Conservation (phyloP, 2,329 filamentous ascomycete species). For the Ceratocystis harringtonii region DNA sequence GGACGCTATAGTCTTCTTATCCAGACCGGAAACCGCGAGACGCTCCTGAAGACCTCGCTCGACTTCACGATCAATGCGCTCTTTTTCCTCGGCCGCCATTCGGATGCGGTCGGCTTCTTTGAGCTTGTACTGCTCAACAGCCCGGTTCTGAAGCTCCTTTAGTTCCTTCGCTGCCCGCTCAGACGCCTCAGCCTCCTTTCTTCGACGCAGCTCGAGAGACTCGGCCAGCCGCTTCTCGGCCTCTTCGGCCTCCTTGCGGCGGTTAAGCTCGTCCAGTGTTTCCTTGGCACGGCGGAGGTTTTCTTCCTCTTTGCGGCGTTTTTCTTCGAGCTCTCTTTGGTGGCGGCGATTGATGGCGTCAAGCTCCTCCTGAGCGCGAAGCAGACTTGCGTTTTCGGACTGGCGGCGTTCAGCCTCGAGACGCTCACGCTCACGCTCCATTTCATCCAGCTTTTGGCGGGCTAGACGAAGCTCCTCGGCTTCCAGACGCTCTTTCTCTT, state of each 20-base stretch:
- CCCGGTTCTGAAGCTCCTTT: slow-evolving; percentile 33
- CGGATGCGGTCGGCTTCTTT: slow-evolving; percentile 33
- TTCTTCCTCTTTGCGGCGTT: slow-evolving; percentile 24
- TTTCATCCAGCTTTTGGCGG: slow-evolving; percentile 21
- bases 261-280: slow-evolving; percentile 34
- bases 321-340: slow-evolving; percentile 28
- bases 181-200: slow-evolving; percentile 32
- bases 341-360: slow-evolving; percentile 32
- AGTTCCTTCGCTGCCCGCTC: slow-evolving; percentile 30
- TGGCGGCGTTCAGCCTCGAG: slow-evolving; percentile 27
- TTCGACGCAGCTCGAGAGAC: slow-evolving; percentile 30
- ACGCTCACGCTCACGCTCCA: slow-evolving; percentile 23
- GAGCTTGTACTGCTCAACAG: slow-evolving; percentile 37
- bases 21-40: slow-evolving; percentile 41
- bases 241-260: slow-evolving; percentile 32
- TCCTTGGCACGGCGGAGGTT: slow-evolving; percentile 32
- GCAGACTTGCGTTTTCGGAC: slow-evolving; percentile 32
- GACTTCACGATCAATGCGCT: slow-evolving; percentile 38
- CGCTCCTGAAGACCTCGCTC: slow-evolving; percentile 42
- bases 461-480: slow-evolving; percentile 33
- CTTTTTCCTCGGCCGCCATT: slow-evolving; percentile 34
- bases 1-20: slow-evolving; percentile 42
- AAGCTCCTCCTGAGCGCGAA: slow-evolving; percentile 33
- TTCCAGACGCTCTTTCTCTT: slow-evolving; percentile 21
- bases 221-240: slow-evolving; percentile 38